A percentile compares a stretch with the other conserved stretches of the same genome.
Conservation (phyloP, 179 eudicot genomes). For the Gypsophila paniculata region DNA sequence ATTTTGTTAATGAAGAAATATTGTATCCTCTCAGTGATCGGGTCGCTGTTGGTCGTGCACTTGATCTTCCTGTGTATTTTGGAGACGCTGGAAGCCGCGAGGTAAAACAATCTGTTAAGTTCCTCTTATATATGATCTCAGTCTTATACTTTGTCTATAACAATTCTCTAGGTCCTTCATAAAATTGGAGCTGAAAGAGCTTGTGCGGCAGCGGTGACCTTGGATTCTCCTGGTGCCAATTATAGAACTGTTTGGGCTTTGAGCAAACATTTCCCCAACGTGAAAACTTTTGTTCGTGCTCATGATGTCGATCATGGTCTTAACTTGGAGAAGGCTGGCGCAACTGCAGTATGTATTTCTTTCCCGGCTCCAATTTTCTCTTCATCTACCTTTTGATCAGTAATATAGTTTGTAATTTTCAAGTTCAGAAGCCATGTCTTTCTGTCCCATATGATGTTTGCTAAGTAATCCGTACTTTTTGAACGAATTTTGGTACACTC, state of each 20-base stretch:
- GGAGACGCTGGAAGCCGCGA: conserved; percentile 99
- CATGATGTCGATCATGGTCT: conserved; percentile 99
- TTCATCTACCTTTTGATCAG: background rate
- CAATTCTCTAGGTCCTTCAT: conserved; percentile 70
- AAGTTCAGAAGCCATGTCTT: background rate
- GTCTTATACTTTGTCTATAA: conserved; percentile 9
- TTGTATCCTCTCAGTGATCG: conserved; percentile 59
- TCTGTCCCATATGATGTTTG: too few relatives aligned
- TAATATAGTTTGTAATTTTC: background rate
- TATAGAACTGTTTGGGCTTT: conserved; percentile 99
- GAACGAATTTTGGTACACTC: background rate
- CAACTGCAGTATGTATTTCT: conserved; percentile 70
- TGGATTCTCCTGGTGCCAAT: conserved; percentile 95
- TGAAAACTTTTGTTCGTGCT: conserved; percentile 97
- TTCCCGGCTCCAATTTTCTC: background rate
- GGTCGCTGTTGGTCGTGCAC: conserved; percentile 94
- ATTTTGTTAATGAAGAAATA: conserved; percentile 10
- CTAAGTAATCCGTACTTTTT: too few relatives aligned
- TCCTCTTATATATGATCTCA: conserved; percentile 15
- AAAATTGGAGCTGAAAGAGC: conserved; percentile 98
- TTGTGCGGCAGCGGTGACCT: conserved; percentile 91
- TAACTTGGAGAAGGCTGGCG: conserved; percentile 97
- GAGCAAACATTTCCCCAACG: conserved; percentile 88
- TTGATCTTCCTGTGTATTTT: conserved; percentile 98
- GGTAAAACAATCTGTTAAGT: conserved; percentile 42